These are phyloP conservation scores for Trichoderma polysporum DNA, from an alignment of 2,329 filamentous ascomycete species.

Conservation along the genomic window DNA sequence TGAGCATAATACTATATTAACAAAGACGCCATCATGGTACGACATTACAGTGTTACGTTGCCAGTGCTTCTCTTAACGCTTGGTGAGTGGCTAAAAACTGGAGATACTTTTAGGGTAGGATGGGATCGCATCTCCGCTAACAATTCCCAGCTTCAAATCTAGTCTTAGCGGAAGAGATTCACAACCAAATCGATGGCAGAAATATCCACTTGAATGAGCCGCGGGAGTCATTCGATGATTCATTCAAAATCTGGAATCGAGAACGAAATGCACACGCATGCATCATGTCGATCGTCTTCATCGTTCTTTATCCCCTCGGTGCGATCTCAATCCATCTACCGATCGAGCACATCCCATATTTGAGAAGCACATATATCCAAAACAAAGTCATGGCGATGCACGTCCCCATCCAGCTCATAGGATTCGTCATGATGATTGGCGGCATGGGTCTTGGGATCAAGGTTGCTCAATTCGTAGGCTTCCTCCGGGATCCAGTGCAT, in stretches of 20 bases:
- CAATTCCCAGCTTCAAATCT: background rate
- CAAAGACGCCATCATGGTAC: background rate
- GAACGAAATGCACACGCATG: constrained; percentile 14
- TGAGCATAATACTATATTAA: background rate
- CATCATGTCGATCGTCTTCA: constrained; percentile 19
- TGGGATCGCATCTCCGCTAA: background rate
- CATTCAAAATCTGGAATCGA: constrained; percentile 11
- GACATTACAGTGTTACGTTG: background rate
- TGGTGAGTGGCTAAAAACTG: background rate
- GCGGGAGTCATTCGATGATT: background rate
- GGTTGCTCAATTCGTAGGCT: background rate
- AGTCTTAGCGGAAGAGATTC: background rate
- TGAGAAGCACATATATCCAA: constrained; percentile 6
- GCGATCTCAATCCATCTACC: constrained; percentile 12
- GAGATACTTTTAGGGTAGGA: no score
- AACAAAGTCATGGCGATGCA: constrained; percentile 15
- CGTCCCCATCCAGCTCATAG: constrained; percentile 1
- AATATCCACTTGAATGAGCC: background rate
- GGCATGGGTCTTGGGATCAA: constrained; percentile 9
- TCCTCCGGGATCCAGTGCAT: background rate
- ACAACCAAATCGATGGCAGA: background rate
- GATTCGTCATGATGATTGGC: constrained; percentile 13
- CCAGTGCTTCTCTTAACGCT: background rate
- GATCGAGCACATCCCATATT: background rate
- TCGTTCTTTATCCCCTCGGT: constrained; percentile 5